Evolutionary conservation across 75 land plant genomes (phyloP).

Genomic region (Pinus taeda): DNA sequence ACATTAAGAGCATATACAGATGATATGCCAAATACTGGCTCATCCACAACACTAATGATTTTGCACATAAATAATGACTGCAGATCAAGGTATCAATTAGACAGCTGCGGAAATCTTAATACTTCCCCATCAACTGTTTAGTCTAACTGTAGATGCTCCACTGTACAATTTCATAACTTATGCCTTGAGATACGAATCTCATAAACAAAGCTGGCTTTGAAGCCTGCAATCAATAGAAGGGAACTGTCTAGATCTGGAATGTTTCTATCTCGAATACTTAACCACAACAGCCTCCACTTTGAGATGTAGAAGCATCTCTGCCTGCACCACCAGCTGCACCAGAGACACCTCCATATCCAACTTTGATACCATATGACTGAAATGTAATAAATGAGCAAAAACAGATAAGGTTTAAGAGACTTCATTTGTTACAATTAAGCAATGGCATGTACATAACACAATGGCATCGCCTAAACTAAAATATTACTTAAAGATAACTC

Average conservation of each 20-base stretch:
- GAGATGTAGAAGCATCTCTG: constrained; percentile 59
- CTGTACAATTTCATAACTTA: background rate
- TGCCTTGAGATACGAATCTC: background rate
- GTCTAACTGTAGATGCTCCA: constrained; percentile 7
- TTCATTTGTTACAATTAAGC: background rate
- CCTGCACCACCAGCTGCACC: constrained; percentile 52
- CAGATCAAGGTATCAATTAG: background rate
- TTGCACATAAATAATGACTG: constrained; percentile 9
- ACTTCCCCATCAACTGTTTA: background rate
- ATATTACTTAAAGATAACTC: background rate
- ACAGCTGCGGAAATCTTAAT: background rate
- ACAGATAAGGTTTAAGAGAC: background rate
- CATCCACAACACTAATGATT: background rate
- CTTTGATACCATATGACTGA: constrained; percentile 93
- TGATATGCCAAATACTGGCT: background rate
- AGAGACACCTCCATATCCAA: constrained; percentile 83
- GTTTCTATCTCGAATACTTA: constrained; percentile 6
- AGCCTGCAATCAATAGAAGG: background rate
- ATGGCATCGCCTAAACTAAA: background rate
- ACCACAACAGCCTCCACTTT: constrained; percentile 82
- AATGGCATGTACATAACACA: background rate
- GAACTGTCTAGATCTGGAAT: background rate
- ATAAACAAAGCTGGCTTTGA: background rate
- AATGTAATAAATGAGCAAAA: constrained; percentile 4
- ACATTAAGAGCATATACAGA: background rate